Base-by-base conservation (phyloP, 208 protist genomes). In the Leptomonas seymouri region DNA sequence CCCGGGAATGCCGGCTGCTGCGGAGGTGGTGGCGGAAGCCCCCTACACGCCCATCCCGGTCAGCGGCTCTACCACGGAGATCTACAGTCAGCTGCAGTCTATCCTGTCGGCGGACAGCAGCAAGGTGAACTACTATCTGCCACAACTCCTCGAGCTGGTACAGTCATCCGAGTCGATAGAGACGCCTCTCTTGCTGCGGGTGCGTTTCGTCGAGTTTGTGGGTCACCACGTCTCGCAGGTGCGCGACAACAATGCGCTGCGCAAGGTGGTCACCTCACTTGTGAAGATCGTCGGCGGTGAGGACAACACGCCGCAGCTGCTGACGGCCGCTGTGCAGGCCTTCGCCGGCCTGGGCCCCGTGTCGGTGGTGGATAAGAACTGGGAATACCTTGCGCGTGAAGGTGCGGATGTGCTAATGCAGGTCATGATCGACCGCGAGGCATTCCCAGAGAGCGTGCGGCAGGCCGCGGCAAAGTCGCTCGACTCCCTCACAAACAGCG, bases 361-460 rank as follows among this genome's bases (percentile, higher is more conserved):
- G 31, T 91, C 91, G 25, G 83, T 88, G 71, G 69, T 91, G 31
- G 86, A 94, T 67, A 93, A 93, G 67, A 82, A 78, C 51, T 88
- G 76, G 72, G 89, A 94, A 69, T 93, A 90, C 67, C 78, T 97
- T 4, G 82, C 89, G 0, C 87, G 92, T 15, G 92, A 97, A 46
- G 92, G 87, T 7, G 86, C 89, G 1, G 92, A 97, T 71, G 80
- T 97, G 21, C 73, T 97, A 15, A 91, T 97, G 84, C 92, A 97
- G 74, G 86, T 97, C 16, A 89, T 90, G 74, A 50, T 95, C 30
- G 89, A 93, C 71, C 72, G 83, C 46, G 83, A 89, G n/a, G 87
- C 84, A 12, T 97, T 97, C 71, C 65, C 81, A 0, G 86, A 89
- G 66, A 58, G 58, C 25, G 89, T 93, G 61, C 85, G 89, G 0